Percentiles rank a stretch among this genome's conserved stretches.
Evolutionary conservation across 306 rosid genomes (phyloP).

Genomic region (Prinsepia uniflora): DNA sequence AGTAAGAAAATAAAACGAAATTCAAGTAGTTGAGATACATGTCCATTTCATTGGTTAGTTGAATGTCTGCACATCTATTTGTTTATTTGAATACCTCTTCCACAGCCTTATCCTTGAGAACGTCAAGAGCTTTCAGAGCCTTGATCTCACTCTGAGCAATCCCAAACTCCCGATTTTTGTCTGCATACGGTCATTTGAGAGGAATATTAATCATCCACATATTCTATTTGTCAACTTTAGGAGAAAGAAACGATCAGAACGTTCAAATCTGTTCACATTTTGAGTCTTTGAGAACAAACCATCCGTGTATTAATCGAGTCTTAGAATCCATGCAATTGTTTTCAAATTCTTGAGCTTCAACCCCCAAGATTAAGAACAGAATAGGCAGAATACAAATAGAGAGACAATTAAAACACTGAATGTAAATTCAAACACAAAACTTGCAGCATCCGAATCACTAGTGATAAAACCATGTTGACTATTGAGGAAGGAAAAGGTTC

Average conservation of each 20-base stretch:
- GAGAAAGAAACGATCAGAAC: not conserved
- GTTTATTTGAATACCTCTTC: conserved; percentile 54
- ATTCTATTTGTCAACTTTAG: not conserved
- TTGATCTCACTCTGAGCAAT: conserved; percentile 64
- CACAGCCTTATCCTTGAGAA: conserved; percentile 72
- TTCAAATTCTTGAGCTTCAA: no score
- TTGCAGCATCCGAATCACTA: no score
- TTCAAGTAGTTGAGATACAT: not conserved
- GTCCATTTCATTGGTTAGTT: not conserved
- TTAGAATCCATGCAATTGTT: not conserved
- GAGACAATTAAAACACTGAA: not conserved
- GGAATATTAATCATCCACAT: no score
- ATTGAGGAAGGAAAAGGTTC: no score
- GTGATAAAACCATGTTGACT: no score
- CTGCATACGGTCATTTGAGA: conserved; percentile 31
- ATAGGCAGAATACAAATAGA: no score
- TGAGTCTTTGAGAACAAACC: not conserved
- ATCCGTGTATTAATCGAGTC: not conserved
- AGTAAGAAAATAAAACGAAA: not conserved
- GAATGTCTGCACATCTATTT: not conserved
- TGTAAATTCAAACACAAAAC: not conserved
- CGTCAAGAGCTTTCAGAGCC: conserved; percentile 63
- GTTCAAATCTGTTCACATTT: not conserved
- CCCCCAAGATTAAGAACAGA: no score
- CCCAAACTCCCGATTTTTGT: conserved; percentile 53